Evolutionary conservation across 805 yeast genomes (phyloP).

Genomic region (Starmerella davenportii): DNA sequence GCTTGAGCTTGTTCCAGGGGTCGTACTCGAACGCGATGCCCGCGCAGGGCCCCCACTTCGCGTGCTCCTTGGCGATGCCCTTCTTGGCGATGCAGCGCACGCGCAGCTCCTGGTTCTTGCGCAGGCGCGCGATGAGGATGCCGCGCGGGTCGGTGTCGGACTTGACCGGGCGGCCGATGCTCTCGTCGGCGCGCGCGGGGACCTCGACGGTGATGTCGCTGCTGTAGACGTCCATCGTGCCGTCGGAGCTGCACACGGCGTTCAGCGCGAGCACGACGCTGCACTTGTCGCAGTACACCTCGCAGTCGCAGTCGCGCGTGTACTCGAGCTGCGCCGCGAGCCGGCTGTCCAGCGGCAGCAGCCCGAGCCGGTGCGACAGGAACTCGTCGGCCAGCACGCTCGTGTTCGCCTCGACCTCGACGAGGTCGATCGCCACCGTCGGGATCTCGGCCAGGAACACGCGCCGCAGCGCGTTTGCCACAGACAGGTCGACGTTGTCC

Average conservation of each 20-base stretch:
- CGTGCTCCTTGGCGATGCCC: constrained; percentile 94
- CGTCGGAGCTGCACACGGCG: constrained; percentile 78
- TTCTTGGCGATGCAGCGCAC: constrained; percentile 89
- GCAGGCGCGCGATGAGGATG: constrained; percentile 73
- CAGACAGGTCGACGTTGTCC: constrained; percentile 68
- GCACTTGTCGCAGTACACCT: constrained; percentile 90
- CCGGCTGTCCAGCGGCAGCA: constrained; percentile 70
- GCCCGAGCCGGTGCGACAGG: constrained; percentile 81
- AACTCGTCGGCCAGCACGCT: constrained; percentile 95
- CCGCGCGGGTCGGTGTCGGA: constrained; percentile 40
- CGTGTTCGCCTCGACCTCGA: constrained; percentile 82
- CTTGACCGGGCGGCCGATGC: constrained; percentile 78
- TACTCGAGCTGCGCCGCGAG: constrained; percentile 73
- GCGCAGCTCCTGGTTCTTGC: constrained; percentile 80
- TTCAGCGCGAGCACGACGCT: constrained; percentile 70
- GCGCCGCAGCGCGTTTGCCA: constrained; percentile 84
- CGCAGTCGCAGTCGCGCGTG: constrained; percentile 94
- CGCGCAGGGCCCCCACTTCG: constrained; percentile 94
- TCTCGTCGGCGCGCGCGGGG: constrained; percentile 24
- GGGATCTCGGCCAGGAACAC: constrained; percentile 93
- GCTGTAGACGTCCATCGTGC: constrained; percentile 78
- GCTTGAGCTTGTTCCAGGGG: constrained; percentile 96
- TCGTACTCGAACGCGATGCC: constrained; percentile 95
- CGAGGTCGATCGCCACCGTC: constrained; percentile 91
- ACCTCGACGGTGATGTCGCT: constrained; percentile 45